Conservation (phyloP, 495 filamentous ascomycete genomes). For the Podospora conica region DNA sequence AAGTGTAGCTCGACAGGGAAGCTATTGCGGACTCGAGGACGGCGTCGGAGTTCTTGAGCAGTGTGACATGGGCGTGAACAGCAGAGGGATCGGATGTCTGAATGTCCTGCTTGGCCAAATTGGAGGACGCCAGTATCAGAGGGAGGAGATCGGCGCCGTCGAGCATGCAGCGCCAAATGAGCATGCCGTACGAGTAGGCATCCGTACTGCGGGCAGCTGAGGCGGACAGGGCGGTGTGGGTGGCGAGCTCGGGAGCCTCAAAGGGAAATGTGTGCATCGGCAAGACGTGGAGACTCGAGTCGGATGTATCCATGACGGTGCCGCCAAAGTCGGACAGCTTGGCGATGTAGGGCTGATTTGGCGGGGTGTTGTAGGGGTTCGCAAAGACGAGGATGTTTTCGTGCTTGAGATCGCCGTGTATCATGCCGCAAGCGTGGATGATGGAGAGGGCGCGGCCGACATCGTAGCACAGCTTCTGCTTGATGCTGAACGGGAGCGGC, state of each 20-base stretch:
- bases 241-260: constrained; percentile 7
- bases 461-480: constrained; percentile 17
- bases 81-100: background rate
- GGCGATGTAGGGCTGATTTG: constrained; percentile 10
- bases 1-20: constrained; percentile 5
- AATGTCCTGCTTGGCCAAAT: background rate
- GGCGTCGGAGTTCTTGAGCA: constrained; percentile 9
- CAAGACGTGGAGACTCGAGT: background rate
- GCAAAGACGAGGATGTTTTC: constrained; percentile 10
- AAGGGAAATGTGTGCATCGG: constrained; percentile 12
- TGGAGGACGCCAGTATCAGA: background rate
- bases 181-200: constrained; percentile 12
- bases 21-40: constrained; percentile 9
- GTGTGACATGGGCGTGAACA: background rate
- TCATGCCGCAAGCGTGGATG: constrained; percentile 16
- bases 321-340: constrained; percentile 14
- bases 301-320: constrained; percentile 11
- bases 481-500: constrained; percentile 12
- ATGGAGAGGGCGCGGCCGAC: constrained; percentile 15
- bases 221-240: background rate
- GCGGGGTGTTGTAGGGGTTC: constrained; percentile 1
- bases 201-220: constrained; percentile 5
- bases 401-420: constrained; percentile 15
- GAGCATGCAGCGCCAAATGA: constrained; percentile 13
- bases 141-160: constrained; percentile 3